phyloP scores from a whole-genome alignment of 106 monocot species.

The Narthecium ossifragum region DNA sequence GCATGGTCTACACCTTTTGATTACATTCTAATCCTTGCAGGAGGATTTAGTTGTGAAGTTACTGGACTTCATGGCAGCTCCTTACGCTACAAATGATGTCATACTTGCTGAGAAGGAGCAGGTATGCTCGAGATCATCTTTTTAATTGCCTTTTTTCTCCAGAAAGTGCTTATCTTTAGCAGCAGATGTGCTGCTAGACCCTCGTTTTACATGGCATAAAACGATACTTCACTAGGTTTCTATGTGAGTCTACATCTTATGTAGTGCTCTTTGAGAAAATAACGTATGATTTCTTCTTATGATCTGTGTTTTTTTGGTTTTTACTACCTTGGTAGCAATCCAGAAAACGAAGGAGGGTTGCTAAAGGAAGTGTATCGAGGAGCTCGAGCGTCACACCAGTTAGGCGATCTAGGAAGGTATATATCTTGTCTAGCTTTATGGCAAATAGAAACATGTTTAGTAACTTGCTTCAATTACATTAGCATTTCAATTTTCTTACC shows the following conservation, averaged over 20 bases:
- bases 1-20: background rate
- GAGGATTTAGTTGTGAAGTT: constrained; percentile 71
- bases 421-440: background rate
- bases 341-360: constrained; percentile 53
- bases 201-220: too few species aligned
- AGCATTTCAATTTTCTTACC: background rate
- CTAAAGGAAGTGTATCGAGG: constrained; percentile 44
- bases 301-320: too few species aligned
- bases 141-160: too few species aligned
- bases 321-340: too few species aligned
- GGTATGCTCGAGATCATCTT: constrained; percentile 24
- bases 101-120: constrained; percentile 55
- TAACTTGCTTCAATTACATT: too few species aligned
- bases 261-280: too few species aligned
- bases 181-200: too few species aligned
- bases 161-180: too few species aligned
- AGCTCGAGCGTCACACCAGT: constrained; percentile 7
- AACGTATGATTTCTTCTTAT: too few species aligned
- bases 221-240: too few species aligned
- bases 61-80: constrained; percentile 76
- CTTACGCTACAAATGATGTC: constrained; percentile 47
- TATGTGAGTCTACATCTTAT: too few species aligned
- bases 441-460: background rate
- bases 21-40: constrained; percentile 20
- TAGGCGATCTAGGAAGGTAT: constrained; percentile 49